Evolutionary conservation across 176 grass and related monocot species (phyloP).

Genomic region (Hyparrhenia diplandra): DNA sequence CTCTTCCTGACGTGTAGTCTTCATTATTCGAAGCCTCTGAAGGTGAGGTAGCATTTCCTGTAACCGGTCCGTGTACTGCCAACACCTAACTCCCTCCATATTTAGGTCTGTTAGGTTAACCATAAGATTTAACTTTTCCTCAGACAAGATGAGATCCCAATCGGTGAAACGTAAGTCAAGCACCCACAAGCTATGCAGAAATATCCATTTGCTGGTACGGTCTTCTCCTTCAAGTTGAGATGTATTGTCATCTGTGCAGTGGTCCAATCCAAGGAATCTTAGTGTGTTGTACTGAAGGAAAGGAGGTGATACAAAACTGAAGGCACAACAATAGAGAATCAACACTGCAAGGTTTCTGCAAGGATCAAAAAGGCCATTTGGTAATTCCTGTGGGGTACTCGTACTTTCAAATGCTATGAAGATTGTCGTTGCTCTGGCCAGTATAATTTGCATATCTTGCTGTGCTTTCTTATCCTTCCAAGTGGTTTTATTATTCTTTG

Average conservation of each 20-base stretch:
- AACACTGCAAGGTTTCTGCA: background rate
- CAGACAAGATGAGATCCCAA: background rate
- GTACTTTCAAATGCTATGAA: background rate
- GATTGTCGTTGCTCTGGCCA: background rate
- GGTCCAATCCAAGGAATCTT: conserved; percentile 5
- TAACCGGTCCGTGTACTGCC: background rate
- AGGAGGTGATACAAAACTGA: conserved; percentile 5
- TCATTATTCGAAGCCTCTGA: background rate
- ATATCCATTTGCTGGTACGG: background rate
- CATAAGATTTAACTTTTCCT: too few relatives aligned
- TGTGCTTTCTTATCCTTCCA: background rate
- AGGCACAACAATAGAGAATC: background rate
- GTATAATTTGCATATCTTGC: background rate
- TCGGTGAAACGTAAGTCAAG: background rate
- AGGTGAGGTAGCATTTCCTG: background rate
- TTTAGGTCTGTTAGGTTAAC: conserved; percentile 1
- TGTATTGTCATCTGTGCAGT: background rate
- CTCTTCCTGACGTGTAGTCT: background rate
- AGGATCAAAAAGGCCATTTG: background rate
- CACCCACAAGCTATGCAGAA: background rate
- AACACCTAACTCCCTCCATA: background rate
- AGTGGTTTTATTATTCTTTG: too few relatives aligned
- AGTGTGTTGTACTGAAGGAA: background rate
- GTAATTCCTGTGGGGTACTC: background rate
- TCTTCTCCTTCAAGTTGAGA: background rate